Percentiles rank a stretch among this genome's conserved stretches.
phyloP scores from a whole-genome alignment of 192 early-diverging fungal genomes.

The Lobulomyces angularis region DNA sequence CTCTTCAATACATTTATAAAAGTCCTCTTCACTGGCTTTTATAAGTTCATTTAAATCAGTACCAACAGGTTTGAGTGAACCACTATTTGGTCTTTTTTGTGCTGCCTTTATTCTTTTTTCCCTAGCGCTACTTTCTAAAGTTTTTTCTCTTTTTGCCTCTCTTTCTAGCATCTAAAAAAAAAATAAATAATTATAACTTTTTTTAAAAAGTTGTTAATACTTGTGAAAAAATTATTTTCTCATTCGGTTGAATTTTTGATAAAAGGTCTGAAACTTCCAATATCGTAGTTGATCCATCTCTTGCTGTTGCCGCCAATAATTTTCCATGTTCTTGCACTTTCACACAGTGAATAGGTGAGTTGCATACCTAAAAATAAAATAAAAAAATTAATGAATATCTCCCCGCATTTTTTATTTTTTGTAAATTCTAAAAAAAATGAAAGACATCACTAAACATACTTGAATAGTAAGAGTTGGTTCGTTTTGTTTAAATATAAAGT shows the following conservation, averaged over 20 bases:
- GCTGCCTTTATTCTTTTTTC: conserved; percentile 48
- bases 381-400: background rate
- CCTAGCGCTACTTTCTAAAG: conserved; percentile 34
- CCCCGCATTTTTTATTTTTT: background rate
- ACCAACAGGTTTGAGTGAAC: conserved; percentile 18
- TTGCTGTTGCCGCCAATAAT: conserved; percentile 32
- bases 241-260: conserved; percentile 32
- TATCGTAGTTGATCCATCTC: conserved; percentile 42
- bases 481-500: conserved; percentile 45
- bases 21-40: conserved; percentile 35
- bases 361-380: conserved; percentile 26
- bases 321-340: conserved; percentile 50
- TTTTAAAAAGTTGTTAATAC: conserved; percentile 12
- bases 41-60: conserved; percentile 27
- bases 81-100: conserved; percentile 38
- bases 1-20: conserved; percentile 32
- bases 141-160: conserved; percentile 50
- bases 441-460: conserved; percentile 4
- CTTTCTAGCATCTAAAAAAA: conserved; percentile 45
- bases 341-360: conserved; percentile 38
- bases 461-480: conserved; percentile 46
- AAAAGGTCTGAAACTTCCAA: conserved; percentile 40
- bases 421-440: background rate
- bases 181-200: conserved; percentile 9
- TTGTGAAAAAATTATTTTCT: conserved; percentile 42